Evolutionary conservation across 768 basidiomycete species (phyloP).

Genomic region (Hemileccinum impolitum): DNA sequence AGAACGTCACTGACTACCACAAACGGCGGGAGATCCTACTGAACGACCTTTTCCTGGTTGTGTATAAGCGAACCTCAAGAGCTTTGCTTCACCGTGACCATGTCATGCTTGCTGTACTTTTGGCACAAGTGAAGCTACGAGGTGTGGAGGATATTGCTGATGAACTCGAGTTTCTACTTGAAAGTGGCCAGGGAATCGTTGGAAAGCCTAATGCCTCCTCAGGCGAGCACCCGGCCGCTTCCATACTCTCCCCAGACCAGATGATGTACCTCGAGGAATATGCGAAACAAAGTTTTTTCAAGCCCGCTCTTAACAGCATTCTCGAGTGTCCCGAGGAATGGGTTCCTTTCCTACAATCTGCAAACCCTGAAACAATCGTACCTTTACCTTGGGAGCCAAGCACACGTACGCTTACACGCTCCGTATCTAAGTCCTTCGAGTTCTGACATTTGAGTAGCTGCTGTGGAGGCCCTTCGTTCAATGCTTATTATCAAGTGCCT

Average conservation of each 20-base stretch:
- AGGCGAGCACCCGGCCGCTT: slow-evolving; percentile 37
- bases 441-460: slow-evolving; percentile 42
- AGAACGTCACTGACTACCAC: slow-evolving; percentile 68
- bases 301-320: slow-evolving; percentile 65
- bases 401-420: slow-evolving; percentile 56
- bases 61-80: slow-evolving; percentile 86
- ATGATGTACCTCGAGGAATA: slow-evolving; percentile 64
- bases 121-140: slow-evolving; percentile 86
- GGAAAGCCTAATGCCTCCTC: slow-evolving; percentile 33
- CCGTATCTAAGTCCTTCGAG: not conserved
- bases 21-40: slow-evolving; percentile 76
- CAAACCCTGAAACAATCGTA: slow-evolving; percentile 61
- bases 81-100: slow-evolving; percentile 89
- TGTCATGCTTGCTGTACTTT: slow-evolving; percentile 83
- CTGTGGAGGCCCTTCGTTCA: slow-evolving; percentile 69
- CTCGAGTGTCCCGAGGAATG: slow-evolving; percentile 62
- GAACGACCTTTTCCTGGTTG: slow-evolving; percentile 84
- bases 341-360: slow-evolving; percentile 66
- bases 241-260: slow-evolving; percentile 65
- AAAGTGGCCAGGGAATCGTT: slow-evolving; percentile 70
- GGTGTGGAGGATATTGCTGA: slow-evolving; percentile 76
- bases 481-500: slow-evolving; percentile 85
- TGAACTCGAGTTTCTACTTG: slow-evolving; percentile 89
- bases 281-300: slow-evolving; percentile 73
- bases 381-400: slow-evolving; percentile 79